Conservation (phyloP, 116 monocot species). For the Iris pallida region DNA sequence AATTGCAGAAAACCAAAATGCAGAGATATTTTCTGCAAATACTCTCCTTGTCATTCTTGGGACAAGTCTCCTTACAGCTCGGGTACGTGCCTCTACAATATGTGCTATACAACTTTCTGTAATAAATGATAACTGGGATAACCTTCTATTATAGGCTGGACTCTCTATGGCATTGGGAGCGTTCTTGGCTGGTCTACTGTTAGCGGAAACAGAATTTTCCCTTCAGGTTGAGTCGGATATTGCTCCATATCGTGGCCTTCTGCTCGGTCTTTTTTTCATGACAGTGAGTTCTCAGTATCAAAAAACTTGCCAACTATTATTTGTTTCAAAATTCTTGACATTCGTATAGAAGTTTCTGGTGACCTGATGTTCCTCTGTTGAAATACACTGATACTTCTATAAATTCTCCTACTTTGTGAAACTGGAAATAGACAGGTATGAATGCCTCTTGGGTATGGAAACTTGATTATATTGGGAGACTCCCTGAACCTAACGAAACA, state of each 20-base stretch:
- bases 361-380: background rate
- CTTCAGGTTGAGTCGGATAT: constrained; percentile 99
- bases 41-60: constrained; percentile 96
- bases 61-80: constrained; percentile 94
- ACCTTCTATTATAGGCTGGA: constrained; percentile 57
- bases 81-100: constrained; percentile 39
- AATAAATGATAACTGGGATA: constrained; percentile 17
- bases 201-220: constrained; percentile 98
- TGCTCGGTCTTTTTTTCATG: constrained; percentile 97
- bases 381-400: background rate
- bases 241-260: constrained; percentile 95
- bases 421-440: background rate
- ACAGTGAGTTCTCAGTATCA: constrained; percentile 50
- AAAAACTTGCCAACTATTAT: background rate
- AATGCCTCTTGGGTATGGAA: background rate
- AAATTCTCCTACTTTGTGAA: constrained; percentile 2
- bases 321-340: background rate
- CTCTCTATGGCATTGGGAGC: constrained; percentile 98
- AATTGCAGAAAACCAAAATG: constrained; percentile 98
- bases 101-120: background rate
- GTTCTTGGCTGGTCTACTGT: constrained; percentile 92
- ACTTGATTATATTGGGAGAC: too few relatives aligned
- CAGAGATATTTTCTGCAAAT: constrained; percentile 98
- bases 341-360: background rate
- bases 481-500: too few relatives aligned